These are phyloP conservation scores for Vinca minor DNA, from an alignment of 257 asterid species.

Conservation along the genomic window DNA sequence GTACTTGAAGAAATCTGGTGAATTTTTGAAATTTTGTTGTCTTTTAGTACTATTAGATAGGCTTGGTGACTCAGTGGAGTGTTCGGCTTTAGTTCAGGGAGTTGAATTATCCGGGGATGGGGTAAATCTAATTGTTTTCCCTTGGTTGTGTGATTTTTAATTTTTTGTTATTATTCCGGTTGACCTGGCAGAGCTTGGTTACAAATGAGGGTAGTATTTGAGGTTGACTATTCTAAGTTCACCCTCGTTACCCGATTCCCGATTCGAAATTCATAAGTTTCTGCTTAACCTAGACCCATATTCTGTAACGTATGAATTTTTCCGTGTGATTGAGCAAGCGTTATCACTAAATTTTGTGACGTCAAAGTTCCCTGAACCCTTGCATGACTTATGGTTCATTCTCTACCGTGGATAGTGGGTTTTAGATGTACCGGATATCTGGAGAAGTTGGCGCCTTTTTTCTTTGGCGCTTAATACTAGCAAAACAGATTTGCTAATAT, in stretches of 20 bases:
- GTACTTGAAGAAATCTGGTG: background rate
- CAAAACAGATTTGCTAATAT: background rate
- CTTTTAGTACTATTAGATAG: background rate
- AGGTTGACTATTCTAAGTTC: background rate
- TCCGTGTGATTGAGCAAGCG: background rate
- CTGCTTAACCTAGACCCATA: background rate
- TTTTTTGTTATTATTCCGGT: background rate
- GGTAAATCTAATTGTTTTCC: background rate
- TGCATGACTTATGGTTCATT: background rate
- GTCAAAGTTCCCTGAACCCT: background rate
- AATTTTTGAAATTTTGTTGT: background rate
- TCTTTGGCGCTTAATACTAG: background rate
- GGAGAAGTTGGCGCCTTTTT: background rate
- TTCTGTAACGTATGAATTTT: background rate
- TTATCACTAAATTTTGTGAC: background rate
- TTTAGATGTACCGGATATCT: background rate
- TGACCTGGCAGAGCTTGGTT: background rate
- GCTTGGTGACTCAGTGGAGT: background rate
- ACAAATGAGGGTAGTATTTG: background rate
- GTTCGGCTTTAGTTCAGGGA: background rate
- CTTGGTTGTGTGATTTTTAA: background rate
- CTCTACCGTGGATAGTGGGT: background rate
- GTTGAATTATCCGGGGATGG: background rate
- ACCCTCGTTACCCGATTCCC: background rate
- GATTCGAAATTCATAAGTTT: background rate